Base-by-base conservation (phyloP, 83 land plant species). In the Picea mariana region DNA sequence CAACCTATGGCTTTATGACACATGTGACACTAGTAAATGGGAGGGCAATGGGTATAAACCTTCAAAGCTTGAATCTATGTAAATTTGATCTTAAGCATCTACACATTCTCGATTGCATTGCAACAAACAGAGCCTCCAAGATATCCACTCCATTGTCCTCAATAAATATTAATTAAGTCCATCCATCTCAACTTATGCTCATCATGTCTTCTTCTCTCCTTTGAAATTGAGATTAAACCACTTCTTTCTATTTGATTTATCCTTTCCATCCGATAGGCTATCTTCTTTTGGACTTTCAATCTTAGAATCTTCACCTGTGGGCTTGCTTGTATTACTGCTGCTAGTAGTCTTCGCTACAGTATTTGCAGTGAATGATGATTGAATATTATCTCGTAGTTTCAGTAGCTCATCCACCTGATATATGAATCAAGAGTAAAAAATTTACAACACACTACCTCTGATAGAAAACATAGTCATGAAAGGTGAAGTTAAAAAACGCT, bases 331-430 rank as follows among this genome's bases (percentile, higher is more conserved):
- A 67, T 84, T 82, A 76, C 93, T 90, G 76, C 82, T 89, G 26
- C 79, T 80, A 66, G 61, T 82, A 67, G 79, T 81, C 71, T 83
- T 82, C 38, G 23, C 82, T 8, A 62, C 78, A 9, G 91, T 65
- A 18, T 62, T 52, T 31, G 89, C 82, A 31, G 99, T 87, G 81
- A 95, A 97, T 34, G 97, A 88, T 59, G 90, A 90, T 3, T 97
- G 99, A 61, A 97, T 95, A 24, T 67, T 84, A 55, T 97, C 97
- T 62, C 99, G 88, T 81, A 85, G 84, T 80, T 94, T 95, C 71
- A 97, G 86, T 21, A 97, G 85, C 55, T 94, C 90, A 81, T 95
- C 95, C n/a, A 97, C 97, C 99, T 97, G 89, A 67, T 77, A 82
- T 52, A 82, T 38, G 18, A 18, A 23, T 20, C 21, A 5, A 2